Percentiles rank a stretch among this genome's conserved stretches.
These are phyloP conservation scores for Sarocladiaceae sp. DNA, from an alignment of 2,329 filamentous ascomycete species.

Conservation along the genomic window DNA sequence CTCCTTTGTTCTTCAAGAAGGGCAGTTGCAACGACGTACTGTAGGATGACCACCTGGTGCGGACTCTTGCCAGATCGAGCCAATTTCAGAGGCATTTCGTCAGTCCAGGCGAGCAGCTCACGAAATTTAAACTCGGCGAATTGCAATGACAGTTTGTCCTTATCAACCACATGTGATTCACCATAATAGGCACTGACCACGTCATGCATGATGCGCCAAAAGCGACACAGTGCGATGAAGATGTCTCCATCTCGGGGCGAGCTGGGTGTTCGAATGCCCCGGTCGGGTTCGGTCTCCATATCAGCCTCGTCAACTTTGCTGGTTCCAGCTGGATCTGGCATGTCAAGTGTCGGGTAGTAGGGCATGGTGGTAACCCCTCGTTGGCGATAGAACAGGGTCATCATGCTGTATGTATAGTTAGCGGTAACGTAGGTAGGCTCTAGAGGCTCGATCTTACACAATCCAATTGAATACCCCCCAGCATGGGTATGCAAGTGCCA, in stretches of 20 bases:
- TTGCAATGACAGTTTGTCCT: conserved; percentile 12
- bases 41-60: conserved; percentile 29
- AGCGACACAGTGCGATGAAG: conserved; percentile 24
- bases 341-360: conserved; percentile 16
- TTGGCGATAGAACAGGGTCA: conserved; percentile 28
- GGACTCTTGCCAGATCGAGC: conserved; percentile 19
- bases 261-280: not conserved
- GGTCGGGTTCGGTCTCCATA: conserved; percentile 14
- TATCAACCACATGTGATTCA: conserved; percentile 1
- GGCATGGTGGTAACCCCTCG: conserved; percentile 20
- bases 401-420: conserved; percentile 22
- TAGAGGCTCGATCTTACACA: conserved; percentile 27
- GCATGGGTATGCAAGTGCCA: conserved; percentile 16
- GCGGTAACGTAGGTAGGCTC: too few relatives aligned
- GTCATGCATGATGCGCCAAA: conserved; percentile 31
- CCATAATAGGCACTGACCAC: conserved; percentile 22
- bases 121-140: conserved; percentile 31
- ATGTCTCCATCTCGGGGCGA: conserved; percentile 13
- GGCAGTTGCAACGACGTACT: too few relatives aligned
- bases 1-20: conserved; percentile 1
- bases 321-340: conserved; percentile 8
- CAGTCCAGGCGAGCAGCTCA: conserved; percentile 31
- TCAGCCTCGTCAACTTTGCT: conserved; percentile 10
- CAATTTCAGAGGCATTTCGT: conserved; percentile 22
- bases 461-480: conserved; percentile 32